phyloP scores from a whole-genome alignment of 2,329 filamentous ascomycete genomes.

The Emmonsiellopsis sp. region DNA sequence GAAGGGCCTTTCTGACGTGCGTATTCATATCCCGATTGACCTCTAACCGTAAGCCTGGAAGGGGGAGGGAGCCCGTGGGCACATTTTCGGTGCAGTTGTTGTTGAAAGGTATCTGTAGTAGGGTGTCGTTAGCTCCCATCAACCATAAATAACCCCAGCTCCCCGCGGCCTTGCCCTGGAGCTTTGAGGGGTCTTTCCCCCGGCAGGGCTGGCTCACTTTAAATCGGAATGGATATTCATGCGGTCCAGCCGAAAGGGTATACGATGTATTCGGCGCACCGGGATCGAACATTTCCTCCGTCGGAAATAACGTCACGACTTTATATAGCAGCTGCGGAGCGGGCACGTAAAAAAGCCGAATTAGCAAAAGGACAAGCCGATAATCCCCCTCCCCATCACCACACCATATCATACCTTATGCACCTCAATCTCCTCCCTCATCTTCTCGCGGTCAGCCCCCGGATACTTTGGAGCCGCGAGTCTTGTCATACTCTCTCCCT shows the following conservation, averaged over 20 bases:
- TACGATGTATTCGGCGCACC: conserved; percentile 27
- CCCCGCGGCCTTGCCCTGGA: too few species aligned
- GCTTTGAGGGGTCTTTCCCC: too few species aligned
- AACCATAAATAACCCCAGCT: too few species aligned
- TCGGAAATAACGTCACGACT: conserved; percentile 38
- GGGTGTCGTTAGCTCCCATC: too few species aligned
- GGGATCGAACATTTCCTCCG: conserved; percentile 31
- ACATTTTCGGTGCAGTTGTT: conserved; percentile 40
- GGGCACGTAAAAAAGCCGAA: neutral
- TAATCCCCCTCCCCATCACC: too few species aligned
- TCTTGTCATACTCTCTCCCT: conserved; percentile 40
- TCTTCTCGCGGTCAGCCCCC: conserved; percentile 37
- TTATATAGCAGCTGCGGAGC: conserved; percentile 37
- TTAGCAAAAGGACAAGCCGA: neutral
- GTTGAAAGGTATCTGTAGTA: conserved; percentile 39
- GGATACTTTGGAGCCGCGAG: conserved; percentile 32
- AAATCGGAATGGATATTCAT: conserved; percentile 42
- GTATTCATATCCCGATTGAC: conserved; percentile 36
- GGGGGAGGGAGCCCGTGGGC: conserved; percentile 38
- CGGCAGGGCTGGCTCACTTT: conserved; percentile 26
- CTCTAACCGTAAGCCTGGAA: conserved; percentile 37
- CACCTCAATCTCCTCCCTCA: conserved; percentile 39
- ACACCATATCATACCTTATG: conserved; percentile 33
- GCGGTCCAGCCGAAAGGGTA: conserved; percentile 37
- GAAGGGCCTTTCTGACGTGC: conserved; percentile 79